Conservation (phyloP, 1,139 yeast species). For the Blastobotrys malaysiensis region DNA sequence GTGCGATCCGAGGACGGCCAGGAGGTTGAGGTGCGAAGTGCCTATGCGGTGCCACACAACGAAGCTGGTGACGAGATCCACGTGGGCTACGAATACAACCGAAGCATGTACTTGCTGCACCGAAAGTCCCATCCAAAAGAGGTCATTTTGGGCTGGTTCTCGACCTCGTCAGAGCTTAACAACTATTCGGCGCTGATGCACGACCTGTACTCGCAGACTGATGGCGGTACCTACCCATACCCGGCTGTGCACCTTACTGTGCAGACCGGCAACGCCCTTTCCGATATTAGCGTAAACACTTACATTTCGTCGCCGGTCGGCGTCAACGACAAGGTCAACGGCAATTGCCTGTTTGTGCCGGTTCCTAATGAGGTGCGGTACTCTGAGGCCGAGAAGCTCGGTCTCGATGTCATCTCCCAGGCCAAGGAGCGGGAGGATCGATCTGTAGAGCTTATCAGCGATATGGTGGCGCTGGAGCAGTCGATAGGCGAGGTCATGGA, state of each 20-base stretch:
- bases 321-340: slow-evolving; percentile 42
- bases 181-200: slow-evolving; percentile 78
- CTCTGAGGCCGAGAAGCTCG: slow-evolving; percentile 49
- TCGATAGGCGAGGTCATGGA: slow-evolving; percentile 52
- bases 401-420: slow-evolving; percentile 33
- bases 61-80: slow-evolving; percentile 72
- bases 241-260: slow-evolving; percentile 77
- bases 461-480: slow-evolving; percentile 46
- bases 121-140: slow-evolving; percentile 79
- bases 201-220: slow-evolving; percentile 64
- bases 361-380: slow-evolving; percentile 63
- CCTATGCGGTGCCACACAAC: slow-evolving; percentile 77
- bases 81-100: slow-evolving; percentile 74
- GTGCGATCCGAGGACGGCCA: slow-evolving; percentile 82
- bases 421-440: slow-evolving; percentile 36
- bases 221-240: slow-evolving; percentile 64
- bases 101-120: slow-evolving; percentile 64
- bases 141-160: slow-evolving; percentile 83
- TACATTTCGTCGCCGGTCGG: slow-evolving; percentile 79
- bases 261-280: slow-evolving; percentile 35
- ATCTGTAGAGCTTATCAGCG: slow-evolving; percentile 36
- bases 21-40: slow-evolving; percentile 67
- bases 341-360: slow-evolving; percentile 75
- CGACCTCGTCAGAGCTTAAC: slow-evolving; percentile 62
- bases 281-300: slow-evolving; percentile 52